Evolutionary conservation across 2,329 filamentous ascomycete species (phyloP), one percentile per base, ranked within the genome.

Genomic region (Epichloe scottii): DNA sequence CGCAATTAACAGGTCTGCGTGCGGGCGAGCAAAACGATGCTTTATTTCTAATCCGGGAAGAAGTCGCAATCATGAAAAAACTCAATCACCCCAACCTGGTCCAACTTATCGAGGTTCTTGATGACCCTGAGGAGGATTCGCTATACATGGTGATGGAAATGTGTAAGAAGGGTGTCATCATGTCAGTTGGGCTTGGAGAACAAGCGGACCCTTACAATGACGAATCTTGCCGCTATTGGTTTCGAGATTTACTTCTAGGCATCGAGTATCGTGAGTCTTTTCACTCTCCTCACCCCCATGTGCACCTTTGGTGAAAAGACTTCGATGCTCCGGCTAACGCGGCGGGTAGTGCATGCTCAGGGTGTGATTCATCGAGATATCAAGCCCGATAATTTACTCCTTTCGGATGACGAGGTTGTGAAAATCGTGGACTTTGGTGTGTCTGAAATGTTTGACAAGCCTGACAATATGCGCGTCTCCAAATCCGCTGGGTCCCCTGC

Each of bases 31-130:
- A 84, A 58, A 72, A 73, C 26, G 80, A 83, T 60, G 81, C 91
- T 0, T 73, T 97, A 12, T 87, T 87, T 61, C 73, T 97, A 53
- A 97, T 98, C 66, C 86, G 89, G 54, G 87, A 95, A 66, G 93
- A 98, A 68, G 93, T 97, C 60, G 93, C 93, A 53, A 94, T 97
- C 63, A 97, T 98, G 90, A 98, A 97, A 74, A 97, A 97, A 70
- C 77, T 97, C 45, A 84, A 96, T 62, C 93, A 98, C 63, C 85
- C 83, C 30, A 98, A 97, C 62, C 73, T 98, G n/a, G 91, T 97
- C 14, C 83, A 86, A 44, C 72, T 98, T 48, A 88, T 95, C 57
- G 93, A 98, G 68, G 93, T 98, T 3, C 73, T 98, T 48, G 93
- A 97, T 64, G 93, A 97, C 63, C 91, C 93, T 0, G 84, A 91